phyloP scores from a whole-genome alignment of 768 basidiomycete genomes.

The Panaeolus papilionaceus region DNA sequence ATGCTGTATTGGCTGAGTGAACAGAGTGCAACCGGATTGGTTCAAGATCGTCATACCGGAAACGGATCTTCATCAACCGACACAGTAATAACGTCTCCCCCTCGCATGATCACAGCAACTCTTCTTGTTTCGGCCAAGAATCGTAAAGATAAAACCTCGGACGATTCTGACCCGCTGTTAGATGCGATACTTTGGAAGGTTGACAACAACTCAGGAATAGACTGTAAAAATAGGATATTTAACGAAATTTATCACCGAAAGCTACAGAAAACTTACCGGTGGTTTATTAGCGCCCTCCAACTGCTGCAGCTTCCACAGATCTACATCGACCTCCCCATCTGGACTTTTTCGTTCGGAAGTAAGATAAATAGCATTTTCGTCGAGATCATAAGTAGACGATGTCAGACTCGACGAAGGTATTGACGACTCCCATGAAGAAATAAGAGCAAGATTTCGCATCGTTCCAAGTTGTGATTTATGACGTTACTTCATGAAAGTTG shows the following conservation, averaged over 20 bases:
- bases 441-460: slow-evolving; percentile 66
- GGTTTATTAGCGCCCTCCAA: slow-evolving; percentile 26
- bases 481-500: slow-evolving; percentile 17
- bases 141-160: slow-evolving; percentile 67
- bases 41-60: slow-evolving; percentile 41
- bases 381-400: slow-evolving; percentile 63
- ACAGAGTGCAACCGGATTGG: slow-evolving; percentile 25
- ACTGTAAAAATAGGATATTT: slow-evolving; percentile 19
- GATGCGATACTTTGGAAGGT: slow-evolving; percentile 45
- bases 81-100: slow-evolving; percentile 84
- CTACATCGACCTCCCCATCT: slow-evolving; percentile 60
- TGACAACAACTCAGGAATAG: slow-evolving; percentile 35
- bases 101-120: slow-evolving; percentile 69
- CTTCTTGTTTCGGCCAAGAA: slow-evolving; percentile 76
- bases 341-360: slow-evolving; percentile 53
- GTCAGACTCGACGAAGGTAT: slow-evolving; percentile 41
- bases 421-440: slow-evolving; percentile 32
- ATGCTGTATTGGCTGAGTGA: slow-evolving; percentile 45
- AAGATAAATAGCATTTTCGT: slow-evolving; percentile 65
- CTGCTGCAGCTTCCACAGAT: slow-evolving; percentile 57
- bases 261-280: slow-evolving; percentile 21
- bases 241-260: not conserved
- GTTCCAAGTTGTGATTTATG: slow-evolving; percentile 15
- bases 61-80: slow-evolving; percentile 56
- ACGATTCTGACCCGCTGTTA: slow-evolving; percentile 27